Base-by-base conservation (phyloP, 2,329 filamentous ascomycete species). In the Helicocarpus griseus region DNA sequence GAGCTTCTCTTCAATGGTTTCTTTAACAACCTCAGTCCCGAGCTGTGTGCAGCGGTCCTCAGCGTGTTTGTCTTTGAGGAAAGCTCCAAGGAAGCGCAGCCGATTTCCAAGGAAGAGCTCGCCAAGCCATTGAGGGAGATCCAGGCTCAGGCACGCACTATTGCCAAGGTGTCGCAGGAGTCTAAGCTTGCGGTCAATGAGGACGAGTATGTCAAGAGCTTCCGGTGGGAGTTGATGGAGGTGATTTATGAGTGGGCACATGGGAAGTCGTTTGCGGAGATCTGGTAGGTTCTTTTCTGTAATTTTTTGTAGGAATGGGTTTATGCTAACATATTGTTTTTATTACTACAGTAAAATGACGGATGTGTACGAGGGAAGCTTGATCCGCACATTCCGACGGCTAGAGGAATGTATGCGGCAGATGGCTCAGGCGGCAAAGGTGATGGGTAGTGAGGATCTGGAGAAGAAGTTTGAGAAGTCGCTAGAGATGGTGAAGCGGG, bases 41-140 rank as follows among this genome's bases (percentile, higher is more conserved):
- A 97, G 68, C 80, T 91, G 58, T 87, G 85, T 61, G 93, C 93
- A 1, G 81, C 91, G 0, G 82, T 90, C 5, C 77, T 98, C 53
- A 94, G 88, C 61, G 90, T 88, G 64, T 97, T 98, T 72, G 93
- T 98, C 58, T 96, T 97, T 60, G 94, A 98, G 65, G 93, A 98
- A 72, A 95, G 94, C 76, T 83, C 87, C 45, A 86, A 91, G 61
- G 83, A 90, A 11, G 74, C 81, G 2, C 78, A 82, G 13, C 61
- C 72, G 5, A 75, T 96, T 46, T 86, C 85, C 61, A 67, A 67
- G 50, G 89, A 96, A 59, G 87, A 95, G 55, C 77, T 97, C 29
- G 80, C 82, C 51, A 94, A 94, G 73, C 88, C 89, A 14, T 93
- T 83, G 67, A 80, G 86, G 47, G 87, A 94, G 65, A 86, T 98